Base-by-base conservation (phyloP, 225 moss, liverwort and hornwort species). In the Asterella californica region DNA sequence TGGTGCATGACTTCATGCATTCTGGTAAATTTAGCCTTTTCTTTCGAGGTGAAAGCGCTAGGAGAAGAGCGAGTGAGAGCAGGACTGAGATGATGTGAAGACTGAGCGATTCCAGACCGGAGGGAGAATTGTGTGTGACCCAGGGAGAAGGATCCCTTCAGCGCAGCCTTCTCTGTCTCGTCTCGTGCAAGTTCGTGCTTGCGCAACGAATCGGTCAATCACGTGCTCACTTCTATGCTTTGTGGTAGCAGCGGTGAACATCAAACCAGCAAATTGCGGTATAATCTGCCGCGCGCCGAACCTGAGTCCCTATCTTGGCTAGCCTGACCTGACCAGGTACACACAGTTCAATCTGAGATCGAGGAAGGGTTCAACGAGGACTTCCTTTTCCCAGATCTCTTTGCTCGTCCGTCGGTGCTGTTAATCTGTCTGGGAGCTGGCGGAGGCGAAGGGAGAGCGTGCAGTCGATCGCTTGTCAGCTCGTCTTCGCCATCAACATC, bases 171-270 rank as follows among this genome's bases (percentile, higher is more conserved):
- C 53, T 53, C 53, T 1, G 1, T 2, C 53, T 53, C 53, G 53
- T 67, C 67, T 67, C n/a, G 71, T 48, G 70, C 70, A 25, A 70
- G 45, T 24, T 45, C n/a, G 70, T 46, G 70, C 45, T 21, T 46
- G 45, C 70, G 45, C 15, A 42, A 47, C 22, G 71, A 71, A 71
- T n/a, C n/a, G n/a, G 71, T 71, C 71, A 71, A 48, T 47, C 71
- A 27, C 47, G 25, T 0, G 71, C 12, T 46, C 22, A 10, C 65
- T n/a, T 34, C 32, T 18, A 4, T 67, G 11, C 67, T 4, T 36
- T 19, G 18, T 36, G 67, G 67, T 36, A 65, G 65, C 38, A 70
- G 69, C 70, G 21, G 70, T 45, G 24, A 45, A 38, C 25, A 25
- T n/a, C 45, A 42, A 71, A 36, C 67, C 67, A 67, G 9, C 17